phyloP scores from a whole-genome alignment of 2,329 filamentous ascomycete species.

The Cladorrhinum sp. region DNA sequence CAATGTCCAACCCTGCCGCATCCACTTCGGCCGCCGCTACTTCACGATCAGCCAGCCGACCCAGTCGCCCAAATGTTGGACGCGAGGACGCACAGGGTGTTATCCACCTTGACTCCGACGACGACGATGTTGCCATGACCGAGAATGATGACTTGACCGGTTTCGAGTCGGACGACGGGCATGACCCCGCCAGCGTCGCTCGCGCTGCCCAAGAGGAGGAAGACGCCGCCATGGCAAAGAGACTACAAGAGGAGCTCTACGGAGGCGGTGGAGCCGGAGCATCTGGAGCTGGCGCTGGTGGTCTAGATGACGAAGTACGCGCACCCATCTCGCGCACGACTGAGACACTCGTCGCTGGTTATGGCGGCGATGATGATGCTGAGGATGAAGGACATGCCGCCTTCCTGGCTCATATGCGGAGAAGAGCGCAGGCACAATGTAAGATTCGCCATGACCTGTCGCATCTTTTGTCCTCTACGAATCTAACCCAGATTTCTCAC shows the following conservation, averaged over 20 bases:
- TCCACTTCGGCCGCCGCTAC: slow-evolving; percentile 32
- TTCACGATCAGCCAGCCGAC: slow-evolving; percentile 10
- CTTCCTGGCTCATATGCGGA: slow-evolving; percentile 64
- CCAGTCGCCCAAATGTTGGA: slow-evolving; percentile 31
- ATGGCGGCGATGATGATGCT: slow-evolving; percentile 40
- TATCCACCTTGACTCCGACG: slow-evolving; percentile 75
- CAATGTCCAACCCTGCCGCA: slow-evolving; percentile 38
- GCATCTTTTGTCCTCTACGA: background rate
- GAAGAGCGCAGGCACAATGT: slow-evolving; percentile 32
- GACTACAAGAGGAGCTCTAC: slow-evolving; percentile 90
- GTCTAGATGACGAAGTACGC: slow-evolving; percentile 46
- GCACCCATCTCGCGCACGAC: slow-evolving; percentile 89
- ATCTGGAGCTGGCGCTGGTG: background rate
- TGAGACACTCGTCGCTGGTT: slow-evolving; percentile 57
- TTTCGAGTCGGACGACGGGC: slow-evolving; percentile 34
- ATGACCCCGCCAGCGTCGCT: slow-evolving; percentile 40
- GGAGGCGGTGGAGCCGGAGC: slow-evolving; percentile 41
- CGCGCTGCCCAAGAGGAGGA: slow-evolving; percentile 67
- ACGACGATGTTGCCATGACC: slow-evolving; percentile 56
- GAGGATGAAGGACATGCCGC: slow-evolving; percentile 54
- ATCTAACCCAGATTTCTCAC: slow-evolving; percentile 1
- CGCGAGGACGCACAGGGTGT: slow-evolving; percentile 57
- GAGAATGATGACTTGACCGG: slow-evolving; percentile 33
- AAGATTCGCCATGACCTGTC: background rate
- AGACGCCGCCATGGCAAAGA: slow-evolving; percentile 88